Evolutionary conservation across 768 basidiomycete species (phyloP).

Genomic region (Hericium rajendrae): DNA sequence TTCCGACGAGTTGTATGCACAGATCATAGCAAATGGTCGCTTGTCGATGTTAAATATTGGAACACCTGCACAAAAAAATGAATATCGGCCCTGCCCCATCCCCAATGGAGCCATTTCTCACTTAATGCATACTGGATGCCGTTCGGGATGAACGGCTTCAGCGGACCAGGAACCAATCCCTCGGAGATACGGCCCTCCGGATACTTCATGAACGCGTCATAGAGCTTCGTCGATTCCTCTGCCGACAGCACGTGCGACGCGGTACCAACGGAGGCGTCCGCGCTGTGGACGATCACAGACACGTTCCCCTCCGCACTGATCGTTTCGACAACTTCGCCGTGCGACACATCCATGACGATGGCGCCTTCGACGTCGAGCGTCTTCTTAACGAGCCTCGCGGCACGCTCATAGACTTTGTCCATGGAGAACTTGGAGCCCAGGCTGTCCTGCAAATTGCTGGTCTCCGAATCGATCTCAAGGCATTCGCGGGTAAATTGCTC

Average conservation of each 20-base stretch:
- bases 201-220: constrained; percentile 66
- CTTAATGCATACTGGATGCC: constrained; percentile 84
- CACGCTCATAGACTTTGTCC: constrained; percentile 87
- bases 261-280: constrained; percentile 44
- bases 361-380: constrained; percentile 91
- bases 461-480: constrained; percentile 74
- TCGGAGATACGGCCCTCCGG: constrained; percentile 87
- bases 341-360: constrained; percentile 85
- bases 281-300: constrained; percentile 62
- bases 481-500: constrained; percentile 93
- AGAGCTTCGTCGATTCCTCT: constrained; percentile 68
- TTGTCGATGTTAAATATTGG: constrained; percentile 92
- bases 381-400: constrained; percentile 78
- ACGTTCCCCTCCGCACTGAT: constrained; percentile 49
- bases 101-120: constrained; percentile 26
- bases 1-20: constrained; percentile 82
- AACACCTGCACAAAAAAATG: constrained; percentile 44
- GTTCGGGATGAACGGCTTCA: constrained; percentile 71
- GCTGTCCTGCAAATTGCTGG: constrained; percentile 31
- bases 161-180: constrained; percentile 73
- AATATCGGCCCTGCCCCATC: constrained; percentile 5
- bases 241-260: constrained; percentile 47
- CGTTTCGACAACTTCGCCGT: constrained; percentile 79
- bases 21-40: constrained; percentile 82
- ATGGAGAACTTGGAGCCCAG: constrained; percentile 36